These are phyloP conservation scores for Penicillium robsamsonii DNA, from an alignment of 495 filamentous ascomycete species.

Conservation along the genomic window DNA sequence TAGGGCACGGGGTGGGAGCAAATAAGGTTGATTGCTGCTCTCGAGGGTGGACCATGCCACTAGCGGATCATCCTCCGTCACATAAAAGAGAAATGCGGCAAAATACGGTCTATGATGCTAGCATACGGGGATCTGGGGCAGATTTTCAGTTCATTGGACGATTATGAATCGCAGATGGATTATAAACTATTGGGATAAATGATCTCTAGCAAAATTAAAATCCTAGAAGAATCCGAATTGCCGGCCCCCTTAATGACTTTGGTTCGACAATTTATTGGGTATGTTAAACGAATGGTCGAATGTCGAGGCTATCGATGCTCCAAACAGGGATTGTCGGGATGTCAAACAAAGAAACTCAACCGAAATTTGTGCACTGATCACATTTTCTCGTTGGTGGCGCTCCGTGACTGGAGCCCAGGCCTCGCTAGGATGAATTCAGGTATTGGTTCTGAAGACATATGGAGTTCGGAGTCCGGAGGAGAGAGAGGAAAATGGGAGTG, in stretches of 20 bases:
- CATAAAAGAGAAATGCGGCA: neutral
- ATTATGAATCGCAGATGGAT: no score
- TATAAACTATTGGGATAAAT: neutral
- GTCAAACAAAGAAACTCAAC: constrained; percentile 18
- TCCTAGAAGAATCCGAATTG: neutral
- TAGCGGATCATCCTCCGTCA: neutral
- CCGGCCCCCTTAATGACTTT: neutral
- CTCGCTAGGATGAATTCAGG: neutral
- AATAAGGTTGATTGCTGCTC: constrained; percentile 2
- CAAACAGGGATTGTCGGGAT: constrained; percentile 19
- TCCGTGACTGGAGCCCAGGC: neutral
- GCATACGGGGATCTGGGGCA: neutral
- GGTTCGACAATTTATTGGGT: constrained; percentile 1
- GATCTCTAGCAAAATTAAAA: neutral
- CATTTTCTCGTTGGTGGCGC: constrained; percentile 8
- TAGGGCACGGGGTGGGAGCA: neutral
- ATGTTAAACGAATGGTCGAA: neutral
- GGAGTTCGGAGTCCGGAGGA: neutral
- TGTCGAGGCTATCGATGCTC: constrained; percentile 13
- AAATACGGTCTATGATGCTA: neutral
- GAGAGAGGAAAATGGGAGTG: neutral
- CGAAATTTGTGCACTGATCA: neutral
- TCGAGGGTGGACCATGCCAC: neutral
- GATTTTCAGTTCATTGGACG: neutral
- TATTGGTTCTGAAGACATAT: neutral